Conservation (phyloP, 2,329 filamentous ascomycete genomes). For the Teratosphaeria destructans region DNA sequence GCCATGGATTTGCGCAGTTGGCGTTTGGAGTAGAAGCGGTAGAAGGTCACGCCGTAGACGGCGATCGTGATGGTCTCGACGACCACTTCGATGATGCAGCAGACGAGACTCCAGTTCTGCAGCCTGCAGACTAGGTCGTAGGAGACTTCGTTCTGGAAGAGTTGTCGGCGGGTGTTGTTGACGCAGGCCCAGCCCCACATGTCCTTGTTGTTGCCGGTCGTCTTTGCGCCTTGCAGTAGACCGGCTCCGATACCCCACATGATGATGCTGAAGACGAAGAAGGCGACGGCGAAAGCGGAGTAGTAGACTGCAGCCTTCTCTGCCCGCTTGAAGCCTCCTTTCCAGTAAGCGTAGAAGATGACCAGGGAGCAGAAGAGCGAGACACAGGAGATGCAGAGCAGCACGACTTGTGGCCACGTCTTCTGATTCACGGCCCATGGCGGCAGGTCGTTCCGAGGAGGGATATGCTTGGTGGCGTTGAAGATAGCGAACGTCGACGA, state of each 20-base stretch:
- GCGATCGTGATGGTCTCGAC: slow-evolving; percentile 83
- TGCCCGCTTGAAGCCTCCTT: slow-evolving; percentile 75
- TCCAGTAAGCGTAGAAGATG: slow-evolving; percentile 78
- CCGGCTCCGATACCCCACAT: slow-evolving; percentile 87
- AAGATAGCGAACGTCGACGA: slow-evolving; percentile 85
- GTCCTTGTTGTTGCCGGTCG: slow-evolving; percentile 67
- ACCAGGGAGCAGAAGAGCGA: slow-evolving; percentile 69
- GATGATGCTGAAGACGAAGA: slow-evolving; percentile 85
- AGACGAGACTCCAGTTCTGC: slow-evolving; percentile 90
- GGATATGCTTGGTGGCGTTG: slow-evolving; percentile 68
- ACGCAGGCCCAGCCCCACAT: slow-evolving; percentile 99
- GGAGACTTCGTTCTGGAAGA: slow-evolving; percentile 72
- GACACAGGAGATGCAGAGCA: slow-evolving; percentile 67
- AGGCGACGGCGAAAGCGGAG: slow-evolving; percentile 82
- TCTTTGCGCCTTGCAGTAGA: slow-evolving; percentile 68
- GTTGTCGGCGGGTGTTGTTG: slow-evolving; percentile 62
- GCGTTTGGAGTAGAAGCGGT: slow-evolving; percentile 94
- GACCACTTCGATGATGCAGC: slow-evolving; percentile 93
- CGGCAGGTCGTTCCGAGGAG: slow-evolving; percentile 67
- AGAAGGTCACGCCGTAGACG: slow-evolving; percentile 92
- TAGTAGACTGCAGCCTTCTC: slow-evolving; percentile 95
- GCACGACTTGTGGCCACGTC: slow-evolving; percentile 79
- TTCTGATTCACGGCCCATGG: slow-evolving; percentile 73
- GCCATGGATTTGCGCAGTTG: slow-evolving; percentile 96
- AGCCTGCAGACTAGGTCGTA: slow-evolving; percentile 88